These are phyloP conservation scores for Kuraishia capsulata DNA, from an alignment of 805 yeast genomes.

Conservation along the genomic window DNA sequence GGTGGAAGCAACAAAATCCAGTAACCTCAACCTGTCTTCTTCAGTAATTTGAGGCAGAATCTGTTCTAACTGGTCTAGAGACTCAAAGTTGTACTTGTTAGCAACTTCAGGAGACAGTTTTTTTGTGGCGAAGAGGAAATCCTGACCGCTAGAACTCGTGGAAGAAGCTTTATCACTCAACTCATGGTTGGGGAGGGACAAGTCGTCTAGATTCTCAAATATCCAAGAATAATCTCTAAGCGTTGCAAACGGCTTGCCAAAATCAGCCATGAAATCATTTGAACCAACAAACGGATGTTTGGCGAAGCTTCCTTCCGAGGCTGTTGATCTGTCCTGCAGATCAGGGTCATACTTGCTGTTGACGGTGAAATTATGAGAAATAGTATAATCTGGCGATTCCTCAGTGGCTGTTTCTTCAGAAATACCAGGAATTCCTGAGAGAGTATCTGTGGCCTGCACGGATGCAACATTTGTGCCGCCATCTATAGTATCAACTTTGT, in stretches of 20 bases:
- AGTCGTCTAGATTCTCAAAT: conserved; percentile 4
- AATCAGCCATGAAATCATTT: conserved; percentile 2
- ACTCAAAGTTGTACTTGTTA: conserved; percentile 1
- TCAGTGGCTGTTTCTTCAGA: no score
- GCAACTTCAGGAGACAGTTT: background rate
- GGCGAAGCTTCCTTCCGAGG: conserved; percentile 1
- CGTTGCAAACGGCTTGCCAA: conserved; percentile 6
- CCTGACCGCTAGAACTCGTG: background rate
- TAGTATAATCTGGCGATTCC: no score
- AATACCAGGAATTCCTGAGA: no score
- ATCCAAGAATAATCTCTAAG: conserved; percentile 6
- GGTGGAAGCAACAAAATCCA: conserved; percentile 3
- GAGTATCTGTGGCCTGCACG: no score
- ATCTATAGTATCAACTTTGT: no score
- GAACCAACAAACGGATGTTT: conserved; percentile 1
- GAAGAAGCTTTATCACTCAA: background rate
- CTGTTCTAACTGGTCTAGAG: background rate
- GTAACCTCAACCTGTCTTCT: background rate
- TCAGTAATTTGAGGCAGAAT: conserved; percentile 1
- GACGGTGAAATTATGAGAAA: no score
- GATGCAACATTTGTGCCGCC: no score
- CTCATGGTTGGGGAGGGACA: background rate
- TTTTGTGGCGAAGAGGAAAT: no score
- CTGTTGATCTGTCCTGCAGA: conserved; percentile 2
- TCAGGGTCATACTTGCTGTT: no score